phyloP scores from a whole-genome alignment of 495 filamentous ascomycete species.

The Gamarada debralockiae region DNA sequence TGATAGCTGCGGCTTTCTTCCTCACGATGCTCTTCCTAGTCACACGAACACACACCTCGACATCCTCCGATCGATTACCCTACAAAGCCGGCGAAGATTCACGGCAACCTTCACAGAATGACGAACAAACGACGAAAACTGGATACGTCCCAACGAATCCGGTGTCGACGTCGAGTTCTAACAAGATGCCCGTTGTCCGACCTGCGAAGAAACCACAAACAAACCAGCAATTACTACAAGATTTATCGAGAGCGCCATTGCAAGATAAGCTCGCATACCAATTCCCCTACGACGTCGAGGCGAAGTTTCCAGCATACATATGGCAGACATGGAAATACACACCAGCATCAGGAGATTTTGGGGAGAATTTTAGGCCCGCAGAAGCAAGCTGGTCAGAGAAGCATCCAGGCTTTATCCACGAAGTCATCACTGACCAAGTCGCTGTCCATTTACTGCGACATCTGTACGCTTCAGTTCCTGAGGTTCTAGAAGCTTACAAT shows the following conservation, averaged over 20 bases:
- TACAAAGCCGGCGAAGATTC: constrained; percentile 15
- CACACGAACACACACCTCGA: constrained; percentile 52
- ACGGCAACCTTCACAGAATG: not conserved
- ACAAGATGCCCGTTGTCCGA: not conserved
- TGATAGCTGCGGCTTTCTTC: constrained; percentile 63
- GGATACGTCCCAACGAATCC: constrained; percentile 7
- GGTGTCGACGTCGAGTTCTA: constrained; percentile 6
- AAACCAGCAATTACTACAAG: constrained; percentile 36
- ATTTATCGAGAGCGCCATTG: constrained; percentile 59
- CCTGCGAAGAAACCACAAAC: not conserved
- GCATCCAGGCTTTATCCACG: constrained; percentile 90
- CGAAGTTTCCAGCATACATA: constrained; percentile 93
- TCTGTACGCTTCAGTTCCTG: constrained; percentile 83
- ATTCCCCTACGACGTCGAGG: constrained; percentile 84
- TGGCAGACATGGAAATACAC: constrained; percentile 99
- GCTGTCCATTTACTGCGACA: constrained; percentile 77
- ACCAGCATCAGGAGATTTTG: constrained; percentile 76
- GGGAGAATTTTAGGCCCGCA: constrained; percentile 64
- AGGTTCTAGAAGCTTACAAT: constrained; percentile 89
- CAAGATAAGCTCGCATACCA: constrained; percentile 85
- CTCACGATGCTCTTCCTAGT: constrained; percentile 69
- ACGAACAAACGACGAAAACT: constrained; percentile 3
- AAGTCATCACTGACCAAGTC: constrained; percentile 90
- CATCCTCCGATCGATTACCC: constrained; percentile 27
- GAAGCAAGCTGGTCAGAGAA: constrained; percentile 91